phyloP scores from a whole-genome alignment of 805 yeast species.

The Saccharomyces mikatae region DNA sequence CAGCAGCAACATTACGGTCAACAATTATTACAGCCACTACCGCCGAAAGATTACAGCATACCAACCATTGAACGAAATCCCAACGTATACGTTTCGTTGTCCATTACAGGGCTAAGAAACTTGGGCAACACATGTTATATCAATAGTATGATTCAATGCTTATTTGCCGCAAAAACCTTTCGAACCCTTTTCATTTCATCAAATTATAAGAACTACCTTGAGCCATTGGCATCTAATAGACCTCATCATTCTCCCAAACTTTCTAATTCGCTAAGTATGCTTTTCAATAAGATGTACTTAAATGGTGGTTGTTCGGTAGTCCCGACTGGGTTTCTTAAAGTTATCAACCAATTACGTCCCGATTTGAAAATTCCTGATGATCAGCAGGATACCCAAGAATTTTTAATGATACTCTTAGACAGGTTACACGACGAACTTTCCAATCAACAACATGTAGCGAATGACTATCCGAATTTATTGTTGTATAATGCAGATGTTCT shows the following conservation, averaged over 20 bases:
- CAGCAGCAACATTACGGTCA: not conserved
- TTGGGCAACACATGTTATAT: conserved; percentile 71
- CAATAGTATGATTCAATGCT: conserved; percentile 63
- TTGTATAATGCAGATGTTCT: conserved; percentile 26
- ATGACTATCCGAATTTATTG: conserved; percentile 34
- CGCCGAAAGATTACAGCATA: conserved; percentile 14
- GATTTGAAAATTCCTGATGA: conserved; percentile 62
- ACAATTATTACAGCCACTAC: not conserved
- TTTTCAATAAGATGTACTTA: conserved; percentile 49
- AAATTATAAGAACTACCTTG: conserved; percentile 38
- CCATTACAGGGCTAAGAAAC: conserved; percentile 57
- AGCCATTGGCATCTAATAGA: conserved; percentile 12
- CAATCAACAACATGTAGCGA: conserved; percentile 31
- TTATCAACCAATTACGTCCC: conserved; percentile 47
- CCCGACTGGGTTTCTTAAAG: conserved; percentile 54
- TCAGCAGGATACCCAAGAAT: conserved; percentile 80
- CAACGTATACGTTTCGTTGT: conserved; percentile 35
- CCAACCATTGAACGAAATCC: conserved; percentile 34
- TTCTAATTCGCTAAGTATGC: conserved; percentile 43
- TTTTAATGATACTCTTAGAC: conserved; percentile 57
- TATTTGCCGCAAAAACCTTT: conserved; percentile 48
- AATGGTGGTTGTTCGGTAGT: conserved; percentile 57
- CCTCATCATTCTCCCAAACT: conserved; percentile 16
- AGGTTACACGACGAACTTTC: conserved; percentile 60
- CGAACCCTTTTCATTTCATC: conserved; percentile 41